A percentile compares a stretch with the other conserved stretches of the same genome.
Evolutionary conservation across 495 filamentous ascomycete genomes (phyloP).

Genomic region (Hypoxylon lienhwacheense): DNA sequence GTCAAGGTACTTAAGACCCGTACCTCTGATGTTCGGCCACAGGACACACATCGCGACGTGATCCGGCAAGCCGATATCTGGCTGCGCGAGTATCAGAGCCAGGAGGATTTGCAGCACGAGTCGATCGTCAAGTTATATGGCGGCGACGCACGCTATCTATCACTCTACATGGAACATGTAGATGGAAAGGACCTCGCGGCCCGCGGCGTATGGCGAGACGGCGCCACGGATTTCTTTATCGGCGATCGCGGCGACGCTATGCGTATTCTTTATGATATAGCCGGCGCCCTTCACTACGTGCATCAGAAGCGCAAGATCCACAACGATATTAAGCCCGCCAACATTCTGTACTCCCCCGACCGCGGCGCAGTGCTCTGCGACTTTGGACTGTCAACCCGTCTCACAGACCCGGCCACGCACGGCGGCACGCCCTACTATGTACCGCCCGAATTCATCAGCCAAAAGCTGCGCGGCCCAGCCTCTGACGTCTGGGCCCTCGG

Average conservation of each 20-base stretch:
- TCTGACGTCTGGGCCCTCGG: conserved; percentile 56
- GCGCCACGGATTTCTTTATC: conserved; percentile 43
- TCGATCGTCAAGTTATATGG: conserved; percentile 53
- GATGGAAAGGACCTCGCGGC: conserved; percentile 49
- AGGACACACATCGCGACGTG: conserved; percentile 47
- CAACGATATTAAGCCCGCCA: conserved; percentile 57
- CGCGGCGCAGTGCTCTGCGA: conserved; percentile 55
- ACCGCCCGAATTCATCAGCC: conserved; percentile 53
- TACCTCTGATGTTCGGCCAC: conserved; percentile 37
- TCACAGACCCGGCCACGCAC: conserved; percentile 42
- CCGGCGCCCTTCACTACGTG: conserved; percentile 50
- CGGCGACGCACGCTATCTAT: conserved; percentile 53
- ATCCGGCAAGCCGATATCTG: conserved; percentile 55
- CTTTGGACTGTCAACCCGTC: conserved; percentile 48
- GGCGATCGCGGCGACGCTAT: conserved; percentile 45
- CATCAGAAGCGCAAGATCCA: conserved; percentile 50
- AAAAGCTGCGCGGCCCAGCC: conserved; percentile 48
- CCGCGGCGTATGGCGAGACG: conserved; percentile 45
- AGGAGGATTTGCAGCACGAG: conserved; percentile 50
- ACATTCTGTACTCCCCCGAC: conserved; percentile 55
- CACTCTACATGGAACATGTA: conserved; percentile 56
- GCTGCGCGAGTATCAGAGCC: conserved; percentile 52
- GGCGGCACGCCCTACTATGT: conserved; percentile 56
- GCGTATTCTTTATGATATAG: conserved; percentile 51
- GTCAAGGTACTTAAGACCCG: conserved; percentile 55